phyloP scores from a whole-genome alignment of 345 rosid species.

The Clarkia xantiana region DNA sequence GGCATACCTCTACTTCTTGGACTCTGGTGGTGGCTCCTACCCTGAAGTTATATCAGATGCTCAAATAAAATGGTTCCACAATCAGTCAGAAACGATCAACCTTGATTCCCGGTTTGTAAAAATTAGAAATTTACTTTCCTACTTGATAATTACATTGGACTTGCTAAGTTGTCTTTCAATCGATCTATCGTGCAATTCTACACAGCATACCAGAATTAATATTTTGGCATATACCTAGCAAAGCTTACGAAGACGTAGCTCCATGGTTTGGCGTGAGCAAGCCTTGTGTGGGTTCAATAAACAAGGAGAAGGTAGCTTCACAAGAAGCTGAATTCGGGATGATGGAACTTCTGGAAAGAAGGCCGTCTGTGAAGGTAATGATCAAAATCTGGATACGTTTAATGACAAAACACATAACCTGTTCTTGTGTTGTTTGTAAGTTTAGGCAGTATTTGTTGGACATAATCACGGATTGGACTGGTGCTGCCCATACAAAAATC shows the following conservation, averaged over 20 bases:
- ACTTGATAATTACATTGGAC: not conserved
- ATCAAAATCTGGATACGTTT: not conserved
- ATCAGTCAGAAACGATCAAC: conserved; percentile 37
- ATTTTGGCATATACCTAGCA: conserved; percentile 91
- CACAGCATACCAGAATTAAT: conserved; percentile 68
- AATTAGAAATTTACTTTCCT: not conserved
- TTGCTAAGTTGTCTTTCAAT: conserved; percentile 3
- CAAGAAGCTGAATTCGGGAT: conserved; percentile 72
- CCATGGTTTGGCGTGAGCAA: conserved; percentile 32
- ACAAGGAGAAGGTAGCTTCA: conserved; percentile 60
- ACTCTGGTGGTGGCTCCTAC: conserved; percentile 91
- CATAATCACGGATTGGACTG: conserved; percentile 94
- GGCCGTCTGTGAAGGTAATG: conserved; percentile 75
- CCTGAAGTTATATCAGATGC: conserved; percentile 64
- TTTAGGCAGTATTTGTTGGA: conserved; percentile 79
- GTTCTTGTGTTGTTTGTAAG: conserved; percentile 5
- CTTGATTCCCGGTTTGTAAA: conserved; percentile 45
- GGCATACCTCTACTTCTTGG: conserved; percentile 59
- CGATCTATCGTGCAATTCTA: not conserved
- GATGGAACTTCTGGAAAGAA: conserved; percentile 37
- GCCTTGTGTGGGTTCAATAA: conserved; percentile 83
- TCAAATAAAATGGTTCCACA: conserved; percentile 67
- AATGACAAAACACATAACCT: too few species aligned
- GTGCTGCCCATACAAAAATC: conserved; percentile 67
- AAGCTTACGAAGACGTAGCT: conserved; percentile 63